Base-by-base conservation (phyloP, 208 protist species). In the Strigomonas galati region DNA sequence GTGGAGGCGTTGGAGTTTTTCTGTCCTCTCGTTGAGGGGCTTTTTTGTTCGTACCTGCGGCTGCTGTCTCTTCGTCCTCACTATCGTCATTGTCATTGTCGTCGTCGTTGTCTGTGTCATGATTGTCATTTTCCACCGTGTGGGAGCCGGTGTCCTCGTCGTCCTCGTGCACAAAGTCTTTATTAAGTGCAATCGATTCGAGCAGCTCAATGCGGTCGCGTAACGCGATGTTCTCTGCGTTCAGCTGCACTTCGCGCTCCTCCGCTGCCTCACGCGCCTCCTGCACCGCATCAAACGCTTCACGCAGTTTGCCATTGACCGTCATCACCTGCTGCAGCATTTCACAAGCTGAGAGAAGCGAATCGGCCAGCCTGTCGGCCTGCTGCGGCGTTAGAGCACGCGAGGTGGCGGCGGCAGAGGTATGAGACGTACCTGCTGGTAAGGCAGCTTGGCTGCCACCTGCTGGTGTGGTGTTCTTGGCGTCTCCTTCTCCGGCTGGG, bases 181-280 rank as follows among this genome's bases (percentile, higher is more conserved):
- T 69, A 28, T 89, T 72, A 23, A 96, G 77, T 1, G 83, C 91
- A 63, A 96, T 94, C 10, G 74, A 82, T 65, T 96, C 88, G 19
- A 96, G 71, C 72, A 91, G 78, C 60, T 93, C 71, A 35, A 96
- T 86, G 6, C 91, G 79, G 61, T 96, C 91, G 5, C 87, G 85
- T 27, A 95, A 67, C 14, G 78, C 72, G 2, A 92, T 49, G 64
- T 97, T 97, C 67, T 97, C 90, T 0, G 80, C 85, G 69, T 95
- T 94, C 2, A 97, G 72, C 58, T 91, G 65, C 44, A 78, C 74
- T 59, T 95, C 80, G n/a, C 86, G 78, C 23, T 62, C 61, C 35
- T 88, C 78, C 1, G 78, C 52, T 0, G 59, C 77, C 3, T 76
- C 61, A 51, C 85, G 78, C 4, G 72, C 71, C 4, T 65, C 79